Evolutionary conservation across 108 stramenopile genomes (phyloP), one percentile per base, ranked within the genome.

Genomic region (Cyclotella kingstonii): DNA sequence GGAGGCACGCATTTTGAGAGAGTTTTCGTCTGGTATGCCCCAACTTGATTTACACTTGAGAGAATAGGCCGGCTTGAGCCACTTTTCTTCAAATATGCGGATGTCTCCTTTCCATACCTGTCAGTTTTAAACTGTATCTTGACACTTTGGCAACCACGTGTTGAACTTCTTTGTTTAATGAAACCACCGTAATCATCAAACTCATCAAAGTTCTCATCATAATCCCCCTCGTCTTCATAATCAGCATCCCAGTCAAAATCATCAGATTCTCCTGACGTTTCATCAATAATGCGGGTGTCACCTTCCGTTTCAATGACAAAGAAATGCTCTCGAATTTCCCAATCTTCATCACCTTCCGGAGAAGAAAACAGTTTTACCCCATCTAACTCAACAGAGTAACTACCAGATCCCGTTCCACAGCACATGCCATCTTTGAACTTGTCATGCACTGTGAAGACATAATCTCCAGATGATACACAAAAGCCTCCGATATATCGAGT

Each of bases 361-460:
- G 54, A 56, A 36, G 45, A 6, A 50, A 66, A 66, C 35, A 41
- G 28, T 39, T 44, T 22, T 4, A 15, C 15, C 4, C 65, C 46
- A 48, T 47, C 66, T 8, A 67, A 25, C 11, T 48, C 41, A 17
- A 52, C 66, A 35, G 45, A 11, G 21, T 67, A 57, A 17, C 46
- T 47, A 5, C 66, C 66, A 9, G 43, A 23, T 26, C 66, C 54
- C n/a, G 12, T 11, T 21, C 33, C 44, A 40, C 52, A 47, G 34
- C 55, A 56, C 54, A 67, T 67, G 17, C 66, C 66, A 48, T 67
- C 66, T 33, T 56, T 66, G 47, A 66, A 56, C 43, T 42, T 34
- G 30, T 66, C 65, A 15, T 30, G 26, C 3, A 67, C 53, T n/a
- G 47, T 67, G 38, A 67, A 67, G 17, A 36, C 38, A 19, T 57